Evolutionary conservation across 169 alveolate species (phyloP).

Genomic region (Perkinsus marinus): DNA sequence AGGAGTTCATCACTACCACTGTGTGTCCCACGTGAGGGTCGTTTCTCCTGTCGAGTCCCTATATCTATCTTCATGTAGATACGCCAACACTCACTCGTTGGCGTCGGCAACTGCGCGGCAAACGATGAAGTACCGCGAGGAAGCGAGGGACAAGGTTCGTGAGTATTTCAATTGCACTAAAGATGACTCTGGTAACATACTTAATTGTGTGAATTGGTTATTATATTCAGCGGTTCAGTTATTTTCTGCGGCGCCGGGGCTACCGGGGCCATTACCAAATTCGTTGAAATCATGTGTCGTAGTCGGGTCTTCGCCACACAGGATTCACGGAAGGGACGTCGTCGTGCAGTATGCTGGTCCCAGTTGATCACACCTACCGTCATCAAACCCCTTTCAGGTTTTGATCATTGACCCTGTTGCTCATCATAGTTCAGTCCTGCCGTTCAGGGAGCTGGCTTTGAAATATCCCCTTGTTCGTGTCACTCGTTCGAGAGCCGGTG

Average conservation of each 20-base stretch:
- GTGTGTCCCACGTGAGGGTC: not conserved
- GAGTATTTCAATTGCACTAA: not conserved
- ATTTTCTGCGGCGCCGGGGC: conserved; percentile 35
- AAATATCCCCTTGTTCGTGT: not conserved
- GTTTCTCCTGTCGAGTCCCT: too few species aligned
- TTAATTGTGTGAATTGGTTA: not conserved
- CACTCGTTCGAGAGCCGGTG: not conserved
- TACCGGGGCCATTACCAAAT: conserved; percentile 15
- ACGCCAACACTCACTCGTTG: conserved; percentile 35
- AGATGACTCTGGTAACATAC: not conserved
- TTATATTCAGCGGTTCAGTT: not conserved
- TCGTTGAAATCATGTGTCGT: conserved; percentile 8
- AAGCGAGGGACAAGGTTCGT: not conserved
- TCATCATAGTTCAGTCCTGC: conserved; percentile 27
- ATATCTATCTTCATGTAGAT: not conserved
- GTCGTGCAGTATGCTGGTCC: not conserved
- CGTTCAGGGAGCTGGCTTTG: conserved; percentile 19
- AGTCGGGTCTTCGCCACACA: not conserved
- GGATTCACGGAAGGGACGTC: not conserved
- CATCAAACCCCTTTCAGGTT: not conserved
- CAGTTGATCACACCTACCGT: too few species aligned
- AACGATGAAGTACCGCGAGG: conserved; percentile 8
- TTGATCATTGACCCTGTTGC: conserved; percentile 23
- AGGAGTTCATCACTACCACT: not conserved
- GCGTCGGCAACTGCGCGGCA: conserved; percentile 33